Conservation (phyloP, 768 basidiomycete genomes). For the Xerocomellus dryophilus region DNA sequence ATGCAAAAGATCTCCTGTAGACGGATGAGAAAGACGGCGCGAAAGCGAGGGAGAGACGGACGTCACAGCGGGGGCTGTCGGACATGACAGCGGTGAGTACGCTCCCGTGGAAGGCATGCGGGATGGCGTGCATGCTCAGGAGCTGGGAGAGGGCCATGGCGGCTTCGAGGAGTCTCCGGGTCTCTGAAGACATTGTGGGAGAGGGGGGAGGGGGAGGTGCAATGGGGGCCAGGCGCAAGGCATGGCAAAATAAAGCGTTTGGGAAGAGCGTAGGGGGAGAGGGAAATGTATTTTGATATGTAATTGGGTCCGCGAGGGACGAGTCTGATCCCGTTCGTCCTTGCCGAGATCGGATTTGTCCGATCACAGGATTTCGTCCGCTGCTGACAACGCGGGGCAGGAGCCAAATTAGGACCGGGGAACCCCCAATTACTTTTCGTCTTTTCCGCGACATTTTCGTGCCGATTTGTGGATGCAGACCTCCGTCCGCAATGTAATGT, state of each 20-base stretch:
- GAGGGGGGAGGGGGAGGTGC: conserved; percentile 18
- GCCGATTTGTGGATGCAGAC: conserved; percentile 33
- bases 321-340: conserved; percentile 26
- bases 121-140: conserved; percentile 53
- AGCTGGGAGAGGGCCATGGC: conserved; percentile 69
- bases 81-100: conserved; percentile 68
- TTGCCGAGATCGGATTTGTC: conserved; percentile 30
- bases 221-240: conserved; percentile 35
- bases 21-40: conserved; percentile 7
- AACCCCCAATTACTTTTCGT: conserved; percentile 21
- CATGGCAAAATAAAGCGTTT: conserved; percentile 52
- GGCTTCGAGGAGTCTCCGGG: conserved; percentile 71
- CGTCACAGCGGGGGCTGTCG: conserved; percentile 62
- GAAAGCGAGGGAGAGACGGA: conserved; percentile 33
- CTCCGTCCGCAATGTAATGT: conserved; percentile 38
- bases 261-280: conserved; percentile 38
- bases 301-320: conserved; percentile 48
- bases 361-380: conserved; percentile 9
- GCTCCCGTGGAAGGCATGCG: conserved; percentile 81
- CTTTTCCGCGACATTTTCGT: neutral
- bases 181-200: conserved; percentile 58
- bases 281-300: conserved; percentile 45
- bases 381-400: conserved; percentile 15
- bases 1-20: conserved; percentile 80
- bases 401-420: conserved; percentile 16